phyloP scores from a whole-genome alignment of 305 asterid species.

The Euphrasia arctica region DNA sequence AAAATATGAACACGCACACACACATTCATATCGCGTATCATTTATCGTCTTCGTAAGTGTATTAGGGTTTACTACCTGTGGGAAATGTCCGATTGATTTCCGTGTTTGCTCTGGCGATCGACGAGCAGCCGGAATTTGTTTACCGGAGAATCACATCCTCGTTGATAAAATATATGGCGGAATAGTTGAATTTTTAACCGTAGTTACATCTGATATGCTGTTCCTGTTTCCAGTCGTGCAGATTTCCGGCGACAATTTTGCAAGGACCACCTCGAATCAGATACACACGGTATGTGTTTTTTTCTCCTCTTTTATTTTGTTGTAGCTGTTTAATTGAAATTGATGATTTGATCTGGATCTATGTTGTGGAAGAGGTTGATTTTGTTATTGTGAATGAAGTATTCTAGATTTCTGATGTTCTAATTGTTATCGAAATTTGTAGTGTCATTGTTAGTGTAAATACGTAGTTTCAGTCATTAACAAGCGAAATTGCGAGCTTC shows the following conservation, averaged over 20 bases:
- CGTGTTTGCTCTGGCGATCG: not conserved
- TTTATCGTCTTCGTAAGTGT: not conserved
- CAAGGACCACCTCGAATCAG: not conserved
- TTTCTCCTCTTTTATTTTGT: not conserved
- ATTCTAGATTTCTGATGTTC: not conserved
- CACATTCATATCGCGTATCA: not conserved
- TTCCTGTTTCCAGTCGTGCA: slow-evolving; percentile 6
- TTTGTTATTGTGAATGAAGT: slow-evolving; percentile 13
- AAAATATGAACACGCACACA: not conserved
- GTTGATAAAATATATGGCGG: not conserved
- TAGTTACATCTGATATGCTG: slow-evolving; percentile 11
- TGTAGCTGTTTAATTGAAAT: slow-evolving; percentile 3
- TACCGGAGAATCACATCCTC: not conserved
- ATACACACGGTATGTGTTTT: not conserved
- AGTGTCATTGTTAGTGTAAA: not conserved
- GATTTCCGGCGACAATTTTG: slow-evolving; percentile 8
- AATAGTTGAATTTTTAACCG: not conserved
- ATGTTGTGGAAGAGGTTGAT: slow-evolving; percentile 3
- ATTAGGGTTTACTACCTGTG: not conserved
- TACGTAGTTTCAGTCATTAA: too few species aligned
- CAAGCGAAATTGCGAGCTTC: not conserved
- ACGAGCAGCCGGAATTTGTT: not conserved
- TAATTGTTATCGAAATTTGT: not conserved
- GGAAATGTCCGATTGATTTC: not conserved
- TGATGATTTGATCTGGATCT: slow-evolving; percentile 21